Evolutionary conservation across 257 asterid species (phyloP).

Genomic region (Voacanga thouarsii): DNA sequence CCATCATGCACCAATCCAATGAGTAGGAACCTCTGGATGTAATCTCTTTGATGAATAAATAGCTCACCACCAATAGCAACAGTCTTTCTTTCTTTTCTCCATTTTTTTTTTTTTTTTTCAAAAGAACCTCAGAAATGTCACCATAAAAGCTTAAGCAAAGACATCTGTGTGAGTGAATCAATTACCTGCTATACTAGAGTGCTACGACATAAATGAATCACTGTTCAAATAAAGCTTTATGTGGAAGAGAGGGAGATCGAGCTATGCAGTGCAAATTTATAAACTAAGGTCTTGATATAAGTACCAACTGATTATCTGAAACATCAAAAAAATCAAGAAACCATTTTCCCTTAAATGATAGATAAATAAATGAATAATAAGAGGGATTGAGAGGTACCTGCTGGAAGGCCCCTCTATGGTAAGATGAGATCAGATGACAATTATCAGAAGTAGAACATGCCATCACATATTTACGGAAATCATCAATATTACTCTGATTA

Average conservation of each 20-base stretch:
- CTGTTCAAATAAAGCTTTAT: background rate
- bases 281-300: background rate
- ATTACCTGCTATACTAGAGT: background rate
- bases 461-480: conserved; percentile 76
- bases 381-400: conserved; percentile 49
- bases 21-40: background rate
- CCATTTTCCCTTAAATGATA: background rate
- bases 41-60: background rate
- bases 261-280: background rate
- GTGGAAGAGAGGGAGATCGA: background rate
- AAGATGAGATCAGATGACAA: conserved; percentile 87
- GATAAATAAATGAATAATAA: background rate
- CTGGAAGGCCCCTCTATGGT: conserved; percentile 70
- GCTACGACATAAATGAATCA: background rate
- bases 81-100: no score
- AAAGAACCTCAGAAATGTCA: background rate
- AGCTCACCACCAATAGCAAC: background rate
- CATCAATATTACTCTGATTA: conserved; percentile 75
- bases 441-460: conserved; percentile 76
- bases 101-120: no score
- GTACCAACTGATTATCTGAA: background rate
- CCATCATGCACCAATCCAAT: background rate
- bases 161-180: background rate
- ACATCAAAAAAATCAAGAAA: background rate
- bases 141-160: background rate